Evolutionary conservation across 805 yeast genomes (phyloP).

Genomic region (Saturnispora quitensis): DNA sequence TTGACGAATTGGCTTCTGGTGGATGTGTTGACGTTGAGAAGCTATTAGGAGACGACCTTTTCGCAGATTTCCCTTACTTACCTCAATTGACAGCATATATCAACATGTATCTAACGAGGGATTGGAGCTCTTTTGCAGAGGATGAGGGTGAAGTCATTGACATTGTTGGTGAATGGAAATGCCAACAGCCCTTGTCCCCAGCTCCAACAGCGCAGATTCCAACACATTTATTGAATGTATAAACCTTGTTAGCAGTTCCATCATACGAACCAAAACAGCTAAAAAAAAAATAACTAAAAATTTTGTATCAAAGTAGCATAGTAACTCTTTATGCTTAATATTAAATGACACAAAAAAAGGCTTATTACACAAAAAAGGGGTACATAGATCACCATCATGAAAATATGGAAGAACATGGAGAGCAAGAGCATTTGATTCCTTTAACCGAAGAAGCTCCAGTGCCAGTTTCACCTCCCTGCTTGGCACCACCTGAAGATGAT

Average conservation of each 20-base stretch:
- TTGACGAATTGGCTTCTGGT: conserved; percentile 8
- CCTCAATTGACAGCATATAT: conserved; percentile 8
- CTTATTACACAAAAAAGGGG: not conserved
- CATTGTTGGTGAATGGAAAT: conserved; percentile 47
- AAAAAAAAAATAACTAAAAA: not conserved
- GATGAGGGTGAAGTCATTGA: conserved; percentile 35
- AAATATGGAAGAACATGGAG: not conserved
- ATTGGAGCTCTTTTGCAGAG: conserved; percentile 7
- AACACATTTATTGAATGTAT: conserved; percentile 17
- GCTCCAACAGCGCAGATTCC: conserved; percentile 47
- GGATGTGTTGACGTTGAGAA: conserved; percentile 8
- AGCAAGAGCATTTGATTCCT: not conserved
- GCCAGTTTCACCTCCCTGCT: not conserved
- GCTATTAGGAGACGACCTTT: conserved; percentile 13
- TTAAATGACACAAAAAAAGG: not conserved
- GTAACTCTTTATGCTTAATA: not conserved
- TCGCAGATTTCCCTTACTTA: conserved; percentile 15
- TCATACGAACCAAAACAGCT: not conserved
- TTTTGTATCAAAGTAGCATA: not conserved
- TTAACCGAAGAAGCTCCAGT: conserved; percentile 2
- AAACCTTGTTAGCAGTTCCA: not conserved
- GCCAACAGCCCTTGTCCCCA: conserved; percentile 42
- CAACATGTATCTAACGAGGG: conserved; percentile 7
- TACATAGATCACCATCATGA: not conserved
- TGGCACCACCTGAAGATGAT: not conserved